Percentiles rank a stretch among this genome's conserved stretches.
Evolutionary conservation across 345 rosid species (phyloP).

Genomic region (Arabidopsis suecica): DNA sequence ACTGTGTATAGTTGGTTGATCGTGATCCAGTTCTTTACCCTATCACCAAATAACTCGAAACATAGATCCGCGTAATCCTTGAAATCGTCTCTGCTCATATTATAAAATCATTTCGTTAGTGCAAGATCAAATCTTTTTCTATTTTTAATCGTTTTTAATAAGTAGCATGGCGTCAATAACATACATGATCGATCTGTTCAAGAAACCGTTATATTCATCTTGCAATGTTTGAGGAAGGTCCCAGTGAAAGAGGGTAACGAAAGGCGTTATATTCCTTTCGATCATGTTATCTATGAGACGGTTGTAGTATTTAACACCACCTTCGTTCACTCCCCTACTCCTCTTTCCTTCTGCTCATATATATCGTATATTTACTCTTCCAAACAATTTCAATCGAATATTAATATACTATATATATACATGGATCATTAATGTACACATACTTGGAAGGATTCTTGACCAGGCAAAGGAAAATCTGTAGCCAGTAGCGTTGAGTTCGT

Average conservation of each 20-base stretch:
- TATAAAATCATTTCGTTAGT: neutral
- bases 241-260: slow-evolving; percentile 55
- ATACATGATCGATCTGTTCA: slow-evolving; percentile 50
- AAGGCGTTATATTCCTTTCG: slow-evolving; percentile 46
- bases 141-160: neutral
- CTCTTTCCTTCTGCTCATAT: slow-evolving; percentile 46
- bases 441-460: slow-evolving; percentile 43
- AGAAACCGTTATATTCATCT: slow-evolving; percentile 55
- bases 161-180: slow-evolving; percentile 5
- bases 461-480: slow-evolving; percentile 44
- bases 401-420: neutral
- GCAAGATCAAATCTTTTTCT: neutral
- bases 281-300: slow-evolving; percentile 52
- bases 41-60: slow-evolving; percentile 47
- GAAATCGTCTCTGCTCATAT: slow-evolving; percentile 47
- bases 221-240: slow-evolving; percentile 58
- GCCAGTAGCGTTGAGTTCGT: neutral
- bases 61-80: slow-evolving; percentile 48
- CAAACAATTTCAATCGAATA: too few relatives aligned
- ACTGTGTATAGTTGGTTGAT: slow-evolving; percentile 49
- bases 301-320: slow-evolving; percentile 51
- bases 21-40: slow-evolving; percentile 56
- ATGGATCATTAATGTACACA: neutral
- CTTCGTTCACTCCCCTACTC: slow-evolving; percentile 48
- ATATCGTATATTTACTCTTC: neutral